Base-by-base conservation (phyloP, 495 filamentous ascomycete species). In the Xylaria telfairii region DNA sequence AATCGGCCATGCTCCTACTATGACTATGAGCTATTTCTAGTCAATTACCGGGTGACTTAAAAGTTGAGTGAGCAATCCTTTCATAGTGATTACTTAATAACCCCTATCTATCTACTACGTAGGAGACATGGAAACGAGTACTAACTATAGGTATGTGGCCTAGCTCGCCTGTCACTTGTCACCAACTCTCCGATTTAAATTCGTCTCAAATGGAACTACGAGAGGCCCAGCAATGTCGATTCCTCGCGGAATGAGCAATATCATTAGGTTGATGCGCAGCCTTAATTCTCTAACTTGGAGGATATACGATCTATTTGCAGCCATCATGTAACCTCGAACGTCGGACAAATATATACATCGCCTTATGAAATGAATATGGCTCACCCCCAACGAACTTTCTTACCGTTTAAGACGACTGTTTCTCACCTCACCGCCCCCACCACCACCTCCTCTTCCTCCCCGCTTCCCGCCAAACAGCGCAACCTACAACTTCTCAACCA, bases 401-500 rank as follows among this genome's bases (percentile, higher is more conserved):
- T 53, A 8, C 26, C 26, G 12, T 30, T 28, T 3, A 17, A 28
- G 17, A 30, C 1, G 24, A 54, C 12, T 54, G 24, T 54, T 54
- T 30, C 24, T 26, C 13, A 17, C 26, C 51, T 54, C 5, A 13
- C 47, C 47, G 4, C 21, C 2, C 24, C 1, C 39, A 41, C 39
- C 8, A 41, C 9, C 21, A 4, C 21, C 7, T n/a, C 21, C 2
- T 12, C 47, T 19, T 51, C 9, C 15, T 13, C 10, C 21, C n/a
- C n/a, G n/a, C n/a, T n/a, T n/a, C 47, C 21, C 10, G 9, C n/a
- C 21, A 12, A 51, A 26, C 9, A 51, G 2, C 47, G 47, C 47
- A 24, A 51, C 24, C n/a, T n/a, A n/a, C 34, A 37, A 37, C 8
- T 24, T 15, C 13, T 49, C n/a, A 68, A 59, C 53, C 65, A 68